A percentile compares a stretch with the other conserved stretches of the same genome.
Evolutionary conservation across 2,329 filamentous ascomycete species (phyloP).

Genomic region (Apiospora sp.): DNA sequence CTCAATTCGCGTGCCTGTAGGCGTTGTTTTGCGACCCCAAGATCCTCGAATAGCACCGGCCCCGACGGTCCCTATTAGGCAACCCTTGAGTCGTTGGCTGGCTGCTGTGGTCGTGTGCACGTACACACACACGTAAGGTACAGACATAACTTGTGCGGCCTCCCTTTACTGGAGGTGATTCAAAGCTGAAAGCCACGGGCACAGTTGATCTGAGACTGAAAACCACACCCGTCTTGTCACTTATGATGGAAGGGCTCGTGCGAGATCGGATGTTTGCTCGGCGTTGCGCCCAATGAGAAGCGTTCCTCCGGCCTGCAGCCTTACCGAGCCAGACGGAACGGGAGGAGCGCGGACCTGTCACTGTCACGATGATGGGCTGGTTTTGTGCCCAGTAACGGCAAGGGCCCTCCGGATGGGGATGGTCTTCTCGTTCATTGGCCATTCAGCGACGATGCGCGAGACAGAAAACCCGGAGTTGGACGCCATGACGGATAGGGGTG

Average conservation of each 20-base stretch:
- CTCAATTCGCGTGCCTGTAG: not conserved
- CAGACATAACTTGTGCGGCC: not conserved
- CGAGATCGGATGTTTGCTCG: slow-evolving; percentile 9
- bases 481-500: slow-evolving; percentile 12
- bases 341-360: slow-evolving; percentile 16
- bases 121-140: not conserved
- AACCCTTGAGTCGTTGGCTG: not conserved
- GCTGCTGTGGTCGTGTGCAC: slow-evolving; percentile 1
- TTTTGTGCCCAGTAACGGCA: not conserved
- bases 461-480: not conserved
- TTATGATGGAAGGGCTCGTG: not conserved
- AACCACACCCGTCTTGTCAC: not conserved
- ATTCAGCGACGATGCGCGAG: not conserved
- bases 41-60: slow-evolving; percentile 1
- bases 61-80: not conserved
- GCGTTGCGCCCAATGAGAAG: not conserved
- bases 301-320: slow-evolving; percentile 4
- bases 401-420: slow-evolving; percentile 4
- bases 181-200: not conserved
- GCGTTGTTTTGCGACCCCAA: slow-evolving; percentile 1
- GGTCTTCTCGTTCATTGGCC: slow-evolving; percentile 2
- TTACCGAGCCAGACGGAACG: slow-evolving; percentile 18
- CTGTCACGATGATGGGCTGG: slow-evolving; percentile 13
- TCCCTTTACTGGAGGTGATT: not conserved
- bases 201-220: not conserved